Evolutionary conservation across 2,329 filamentous ascomycete genomes (phyloP), one percentile per base, ranked within the genome.

Genomic region (Beauveria brongniartii): DNA sequence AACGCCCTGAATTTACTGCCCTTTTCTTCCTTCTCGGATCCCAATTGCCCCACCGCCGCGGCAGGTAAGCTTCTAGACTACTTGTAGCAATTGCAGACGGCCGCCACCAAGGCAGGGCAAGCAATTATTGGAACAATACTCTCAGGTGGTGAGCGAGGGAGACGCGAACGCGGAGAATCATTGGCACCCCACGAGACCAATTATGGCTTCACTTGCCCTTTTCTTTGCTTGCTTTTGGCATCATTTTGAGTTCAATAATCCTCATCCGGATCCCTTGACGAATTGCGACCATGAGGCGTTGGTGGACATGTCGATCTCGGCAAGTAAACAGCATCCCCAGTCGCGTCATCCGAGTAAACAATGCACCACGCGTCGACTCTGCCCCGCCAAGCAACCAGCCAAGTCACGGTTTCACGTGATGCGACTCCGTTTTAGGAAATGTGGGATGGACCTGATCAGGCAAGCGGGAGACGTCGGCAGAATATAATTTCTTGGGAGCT

Each of bases 271-370:
- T 59, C 56, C 56, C 47, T 59, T 59, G 44, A 40, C 34, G n/a
- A 51, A 52, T 30, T 28, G 34, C 37, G 55, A 10, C 24, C 5
- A 3, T 46, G 22, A 14, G 28, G 44, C 37, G 46, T 18, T 46
- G 46, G 9, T 26, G 22, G 40, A 44, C 20, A 14, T 30, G 34
- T 59, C 18, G 14, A 34, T 44, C 37, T 40, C 34, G 9, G 10
- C 37, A 52, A 51, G 56, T 59, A 59, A 54, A 61, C 58, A 61
- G 30, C 10, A 14, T 26, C 50, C 34, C 57, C n/a, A 55, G 58
- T 55, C 58, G 53, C 59, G 59, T 53, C 44, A 48, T n/a, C 4
- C 43, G 56, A 61, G 59, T 61, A 61, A 61, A 61, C 59, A 61
- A 56, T 48, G 44, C 53, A 10, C 16, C n/a, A 43, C 59, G 59